Evolutionary conservation across 257 asterid species (phyloP), one percentile per base, ranked within the genome.

Genomic region (Dorcoceras hygrometricum): DNA sequence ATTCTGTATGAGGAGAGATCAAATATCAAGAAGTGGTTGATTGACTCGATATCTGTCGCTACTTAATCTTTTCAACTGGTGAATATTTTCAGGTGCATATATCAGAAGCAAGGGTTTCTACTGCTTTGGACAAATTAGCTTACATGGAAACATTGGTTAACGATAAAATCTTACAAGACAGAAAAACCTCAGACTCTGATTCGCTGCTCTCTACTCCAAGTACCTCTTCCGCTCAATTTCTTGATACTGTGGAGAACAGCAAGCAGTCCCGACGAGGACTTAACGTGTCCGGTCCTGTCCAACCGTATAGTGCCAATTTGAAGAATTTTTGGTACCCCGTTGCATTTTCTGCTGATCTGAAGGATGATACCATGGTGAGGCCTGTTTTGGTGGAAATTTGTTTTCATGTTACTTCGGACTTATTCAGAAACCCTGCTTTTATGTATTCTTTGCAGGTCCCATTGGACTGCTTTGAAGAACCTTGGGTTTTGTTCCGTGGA

Each of bases 311-410:
- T 56, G 68, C 80, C 48, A 59, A 66, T 53, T 62, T 93, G 83
- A 90, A 85, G 83, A 90, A 93, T 74, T 93, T 93, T 43, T 93
- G 99, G 99, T 93, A 90, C 57, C 99, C 99, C 3, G 90, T 93
- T 39, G 95, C 97, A 62, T 93, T 93, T 79, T 80, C 99, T 62
- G 71, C 84, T 27, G 97, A 82, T 79, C 82, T 93, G 63, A 93
- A 86, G 82, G 89, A 86, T 55, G 95, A 86, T 46, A 88, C 95
- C 56, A 93, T 93, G 99, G 99, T 90, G 54, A 70, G 82, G 83
- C 53, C 28, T 26, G 46, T 64, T 74, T n/a, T 64, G 29, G 8
- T 11, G 27, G 48, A 36, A 23, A 23, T 8, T 34, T 19, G 5
- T 57, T 57, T n/a, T 3, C 9, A 10, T 23, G 57, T n/a, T 57